Evolutionary conservation across 345 rosid genomes (phyloP).

Genomic region (Rhodomyrtus tomentosa): DNA sequence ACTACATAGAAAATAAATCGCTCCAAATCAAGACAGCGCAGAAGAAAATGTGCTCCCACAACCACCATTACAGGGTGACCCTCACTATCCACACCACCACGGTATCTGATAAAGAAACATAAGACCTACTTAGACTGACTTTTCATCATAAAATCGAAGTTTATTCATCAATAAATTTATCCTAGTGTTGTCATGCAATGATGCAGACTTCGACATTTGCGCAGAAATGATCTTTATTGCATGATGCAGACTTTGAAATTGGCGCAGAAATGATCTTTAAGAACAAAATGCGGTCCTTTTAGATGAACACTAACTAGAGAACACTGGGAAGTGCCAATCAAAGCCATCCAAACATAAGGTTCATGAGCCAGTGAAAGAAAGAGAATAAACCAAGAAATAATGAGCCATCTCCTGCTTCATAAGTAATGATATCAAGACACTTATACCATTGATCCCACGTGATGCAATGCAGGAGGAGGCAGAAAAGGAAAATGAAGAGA

Average conservation of each 20-base stretch:
- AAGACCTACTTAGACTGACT: neutral
- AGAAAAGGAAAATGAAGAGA: neutral
- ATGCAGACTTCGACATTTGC: neutral
- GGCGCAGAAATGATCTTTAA: neutral
- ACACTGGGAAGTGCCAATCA: neutral
- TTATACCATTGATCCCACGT: neutral
- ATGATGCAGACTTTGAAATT: neutral
- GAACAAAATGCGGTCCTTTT: neutral
- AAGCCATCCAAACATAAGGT: neutral
- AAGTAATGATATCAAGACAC: neutral
- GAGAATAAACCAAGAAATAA: neutral
- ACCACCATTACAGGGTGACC: conserved; percentile 95
- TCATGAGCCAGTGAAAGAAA: neutral
- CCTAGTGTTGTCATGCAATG: neutral
- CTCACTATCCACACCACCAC: conserved; percentile 93
- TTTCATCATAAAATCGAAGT: neutral
- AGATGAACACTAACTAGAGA: neutral
- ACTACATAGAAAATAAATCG: conserved; percentile 72
- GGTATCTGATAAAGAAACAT: conserved; percentile 51
- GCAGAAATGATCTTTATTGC: too few relatives aligned
- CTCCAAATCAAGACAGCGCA: conserved; percentile 92
- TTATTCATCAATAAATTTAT: neutral
- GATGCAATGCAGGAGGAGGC: neutral
- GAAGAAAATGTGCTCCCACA: conserved; percentile 95
- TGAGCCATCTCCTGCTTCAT: neutral